Conservation (phyloP, 805 yeast genomes). For the Kazachstania africana region DNA sequence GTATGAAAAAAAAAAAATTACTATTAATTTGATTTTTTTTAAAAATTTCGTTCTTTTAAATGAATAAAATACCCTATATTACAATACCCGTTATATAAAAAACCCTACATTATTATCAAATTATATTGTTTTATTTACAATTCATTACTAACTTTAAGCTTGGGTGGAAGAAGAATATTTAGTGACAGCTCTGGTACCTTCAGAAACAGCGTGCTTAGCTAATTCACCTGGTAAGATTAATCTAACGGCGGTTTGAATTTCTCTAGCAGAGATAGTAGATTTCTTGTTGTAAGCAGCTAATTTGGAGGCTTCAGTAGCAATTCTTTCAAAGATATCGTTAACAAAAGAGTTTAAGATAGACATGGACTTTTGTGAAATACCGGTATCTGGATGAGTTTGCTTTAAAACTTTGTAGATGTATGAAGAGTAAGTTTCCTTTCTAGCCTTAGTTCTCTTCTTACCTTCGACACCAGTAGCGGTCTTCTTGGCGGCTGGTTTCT, state of each 20-base stretch:
- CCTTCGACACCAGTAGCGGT: conserved; percentile 70
- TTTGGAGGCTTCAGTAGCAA: conserved; percentile 95
- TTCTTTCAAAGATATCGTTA: conserved; percentile 95
- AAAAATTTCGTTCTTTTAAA: too few species aligned
- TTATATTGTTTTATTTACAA: conserved; percentile 1
- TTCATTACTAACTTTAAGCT: conserved; percentile 24
- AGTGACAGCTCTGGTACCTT: conserved; percentile 97
- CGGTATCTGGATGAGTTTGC: conserved; percentile 99
- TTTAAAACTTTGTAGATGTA: conserved; percentile 97
- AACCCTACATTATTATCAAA: conserved; percentile 1
- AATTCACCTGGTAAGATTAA: conserved; percentile 96
- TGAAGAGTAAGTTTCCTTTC: conserved; percentile 97
- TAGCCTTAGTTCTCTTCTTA: conserved; percentile 88
- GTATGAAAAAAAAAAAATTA: too few species aligned
- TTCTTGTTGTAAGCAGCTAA: conserved; percentile 98
- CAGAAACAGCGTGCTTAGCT: conserved; percentile 97
- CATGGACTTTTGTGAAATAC: conserved; percentile 98
- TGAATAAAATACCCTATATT: neutral
- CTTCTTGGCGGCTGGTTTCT: conserved; percentile 72
- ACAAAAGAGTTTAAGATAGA: conserved; percentile 97
- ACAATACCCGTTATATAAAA: neutral
- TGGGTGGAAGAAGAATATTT: conserved; percentile 68
- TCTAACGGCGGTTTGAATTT: conserved; percentile 97
- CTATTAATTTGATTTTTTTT: too few species aligned
- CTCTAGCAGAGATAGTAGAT: conserved; percentile 96